These are phyloP conservation scores for Drechslera avenae DNA, from an alignment of 2,329 filamentous ascomycete species.

Conservation along the genomic window DNA sequence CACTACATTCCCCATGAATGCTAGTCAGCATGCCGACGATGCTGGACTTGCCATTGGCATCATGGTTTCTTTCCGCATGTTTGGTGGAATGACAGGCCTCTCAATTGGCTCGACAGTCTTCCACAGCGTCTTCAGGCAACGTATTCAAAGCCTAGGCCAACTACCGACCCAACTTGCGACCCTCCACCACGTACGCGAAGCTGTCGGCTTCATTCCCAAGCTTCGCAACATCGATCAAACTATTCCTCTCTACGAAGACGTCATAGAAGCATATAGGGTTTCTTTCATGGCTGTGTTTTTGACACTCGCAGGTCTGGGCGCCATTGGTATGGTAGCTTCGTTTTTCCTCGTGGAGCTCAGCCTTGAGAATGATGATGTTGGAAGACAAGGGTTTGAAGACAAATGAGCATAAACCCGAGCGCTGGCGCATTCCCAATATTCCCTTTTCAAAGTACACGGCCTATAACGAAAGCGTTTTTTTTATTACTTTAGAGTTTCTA, in stretches of 20 bases:
- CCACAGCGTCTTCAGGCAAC: conserved; percentile 11
- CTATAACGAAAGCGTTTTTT: too few relatives aligned
- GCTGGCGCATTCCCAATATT: too few relatives aligned
- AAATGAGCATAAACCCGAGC: neutral
- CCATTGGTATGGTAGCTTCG: neutral
- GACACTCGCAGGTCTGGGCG: neutral
- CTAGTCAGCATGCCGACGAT: conserved; percentile 48
- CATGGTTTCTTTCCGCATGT: conserved; percentile 43
- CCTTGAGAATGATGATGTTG: conserved; percentile 1
- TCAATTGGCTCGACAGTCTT: conserved; percentile 46
- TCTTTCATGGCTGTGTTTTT: neutral
- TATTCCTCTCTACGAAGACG: too few relatives aligned
- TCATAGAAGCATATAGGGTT: neutral
- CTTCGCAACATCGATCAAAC: neutral
- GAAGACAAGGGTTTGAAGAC: neutral
- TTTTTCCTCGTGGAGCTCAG: neutral
- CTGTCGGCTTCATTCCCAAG: conserved; percentile 14
- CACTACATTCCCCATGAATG: conserved; percentile 33
- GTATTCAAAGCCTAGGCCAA: neutral
- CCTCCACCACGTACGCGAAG: conserved; percentile 3
- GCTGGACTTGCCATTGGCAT: conserved; percentile 44
- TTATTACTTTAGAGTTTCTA: too few relatives aligned
- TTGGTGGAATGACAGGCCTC: conserved; percentile 48
- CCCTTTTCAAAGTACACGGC: too few relatives aligned
- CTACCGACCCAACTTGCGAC: conserved; percentile 6